Percentiles rank a stretch among this genome's conserved stretches.
Conservation (phyloP, 768 basidiomycete species). For the Atractiella rhizophila region DNA sequence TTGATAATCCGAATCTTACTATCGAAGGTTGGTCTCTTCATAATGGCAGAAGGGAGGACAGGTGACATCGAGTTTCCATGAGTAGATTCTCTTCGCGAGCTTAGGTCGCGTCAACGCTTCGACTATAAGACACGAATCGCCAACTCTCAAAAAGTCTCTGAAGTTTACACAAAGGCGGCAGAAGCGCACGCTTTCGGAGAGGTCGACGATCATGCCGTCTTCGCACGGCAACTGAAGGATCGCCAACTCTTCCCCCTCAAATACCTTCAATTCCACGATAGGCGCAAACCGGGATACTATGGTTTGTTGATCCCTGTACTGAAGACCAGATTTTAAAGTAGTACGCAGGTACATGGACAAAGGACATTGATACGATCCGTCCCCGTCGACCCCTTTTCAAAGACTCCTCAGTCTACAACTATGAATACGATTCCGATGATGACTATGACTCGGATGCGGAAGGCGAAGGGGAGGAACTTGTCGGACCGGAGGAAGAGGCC, state of each 20-base stretch:
- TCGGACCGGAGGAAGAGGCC: constrained; percentile 3
- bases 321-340: neutral
- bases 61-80: too few species aligned
- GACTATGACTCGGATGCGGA: constrained; percentile 72
- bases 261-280: constrained; percentile 55
- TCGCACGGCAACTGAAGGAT: constrained; percentile 37
- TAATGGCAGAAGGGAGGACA: too few species aligned
- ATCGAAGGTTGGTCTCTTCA: neutral
- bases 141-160: constrained; percentile 4
- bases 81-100: neutral
- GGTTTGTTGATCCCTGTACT: constrained; percentile 25
- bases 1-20: too few species aligned
- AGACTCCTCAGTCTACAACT: constrained; percentile 56
- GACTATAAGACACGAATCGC: neutral
- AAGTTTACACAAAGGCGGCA: constrained; percentile 23
- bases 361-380: constrained; percentile 47
- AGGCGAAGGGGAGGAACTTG: constrained; percentile 19
- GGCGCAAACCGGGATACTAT: constrained; percentile 71
- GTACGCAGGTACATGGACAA: constrained; percentile 49
- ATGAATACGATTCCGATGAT: constrained; percentile 75
- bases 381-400: constrained; percentile 58
- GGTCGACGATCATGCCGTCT: constrained; percentile 36
- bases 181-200: constrained; percentile 59
- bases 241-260: constrained; percentile 44
- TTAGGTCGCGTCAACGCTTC: too few species aligned